phyloP scores from a whole-genome alignment of 257 asterid species.

The Solanum sejunctum region DNA sequence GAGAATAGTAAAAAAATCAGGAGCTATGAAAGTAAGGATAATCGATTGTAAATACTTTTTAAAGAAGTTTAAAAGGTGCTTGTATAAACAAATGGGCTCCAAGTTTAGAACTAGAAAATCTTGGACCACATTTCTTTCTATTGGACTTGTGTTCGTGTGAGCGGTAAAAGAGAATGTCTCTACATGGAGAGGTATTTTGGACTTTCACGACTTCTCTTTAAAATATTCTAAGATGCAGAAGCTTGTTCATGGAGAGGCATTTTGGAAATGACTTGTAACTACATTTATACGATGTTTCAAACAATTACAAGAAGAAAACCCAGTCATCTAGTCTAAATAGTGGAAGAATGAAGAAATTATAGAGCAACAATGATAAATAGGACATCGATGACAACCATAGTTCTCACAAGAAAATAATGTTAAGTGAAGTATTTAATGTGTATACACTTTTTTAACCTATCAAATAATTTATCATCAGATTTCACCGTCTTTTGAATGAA shows the following conservation, averaged over 20 bases:
- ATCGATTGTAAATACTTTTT: too few species aligned
- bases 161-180: neutral
- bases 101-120: neutral
- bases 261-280: neutral
- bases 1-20: too few species aligned
- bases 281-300: neutral
- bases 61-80: neutral
- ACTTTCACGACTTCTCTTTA: neutral
- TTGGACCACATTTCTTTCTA: neutral
- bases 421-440: neutral
- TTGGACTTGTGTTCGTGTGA: neutral
- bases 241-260: neutral
- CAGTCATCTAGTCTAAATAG: neutral
- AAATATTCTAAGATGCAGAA: neutral
- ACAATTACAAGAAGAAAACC: neutral
- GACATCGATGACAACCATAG: neutral
- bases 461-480: neutral
- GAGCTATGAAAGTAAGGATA: too few species aligned
- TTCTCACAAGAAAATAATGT: neutral
- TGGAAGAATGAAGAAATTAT: neutral
- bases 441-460: neutral
- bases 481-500: neutral
- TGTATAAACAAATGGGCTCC: neutral
- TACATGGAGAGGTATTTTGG: too few species aligned
- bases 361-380: neutral